These are phyloP conservation scores for Plantago rigida DNA, from an alignment of 305 asterid species.

Conservation along the genomic window DNA sequence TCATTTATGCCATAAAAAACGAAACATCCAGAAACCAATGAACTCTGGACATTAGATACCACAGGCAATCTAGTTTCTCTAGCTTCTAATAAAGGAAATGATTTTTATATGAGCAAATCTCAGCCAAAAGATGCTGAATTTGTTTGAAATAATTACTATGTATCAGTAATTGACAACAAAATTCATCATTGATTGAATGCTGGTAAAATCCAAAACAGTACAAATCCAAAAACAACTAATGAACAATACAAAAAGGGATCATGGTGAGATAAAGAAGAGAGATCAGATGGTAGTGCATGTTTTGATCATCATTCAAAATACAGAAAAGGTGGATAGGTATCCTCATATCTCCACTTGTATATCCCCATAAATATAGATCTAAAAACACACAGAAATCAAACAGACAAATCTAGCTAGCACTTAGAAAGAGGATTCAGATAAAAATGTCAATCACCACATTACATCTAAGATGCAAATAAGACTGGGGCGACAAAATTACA, in stretches of 20 bases:
- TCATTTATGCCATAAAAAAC: constrained; percentile 33
- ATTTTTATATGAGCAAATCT: constrained; percentile 22
- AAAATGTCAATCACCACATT: constrained; percentile 52
- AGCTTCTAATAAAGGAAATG: no score
- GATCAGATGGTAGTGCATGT: constrained; percentile 77
- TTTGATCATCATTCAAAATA: constrained; percentile 41
- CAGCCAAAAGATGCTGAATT: constrained; percentile 62
- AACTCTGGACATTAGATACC: constrained; percentile 47
- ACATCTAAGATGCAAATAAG: constrained; percentile 46
- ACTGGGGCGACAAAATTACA: constrained; percentile 52
- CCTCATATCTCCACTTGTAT: constrained; percentile 34
- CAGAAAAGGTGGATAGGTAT: constrained; percentile 40
- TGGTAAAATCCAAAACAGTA: background rate
- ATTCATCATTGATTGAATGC: constrained; percentile 34
- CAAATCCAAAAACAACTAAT: background rate
- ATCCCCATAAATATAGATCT: background rate
- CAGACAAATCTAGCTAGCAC: no score
- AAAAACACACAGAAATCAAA: background rate
- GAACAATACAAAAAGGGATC: background rate
- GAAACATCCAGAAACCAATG: constrained; percentile 31
- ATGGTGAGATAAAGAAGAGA: constrained; percentile 18
- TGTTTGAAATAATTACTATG: constrained; percentile 32
- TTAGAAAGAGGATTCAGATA: constrained; percentile 35
- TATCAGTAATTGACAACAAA: constrained; percentile 26
- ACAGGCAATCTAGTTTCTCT: constrained; percentile 26